These are phyloP conservation scores for Pseudovirgaria hyperparasitica DNA, from an alignment of 2,329 filamentous ascomycete species.

Conservation along the genomic window DNA sequence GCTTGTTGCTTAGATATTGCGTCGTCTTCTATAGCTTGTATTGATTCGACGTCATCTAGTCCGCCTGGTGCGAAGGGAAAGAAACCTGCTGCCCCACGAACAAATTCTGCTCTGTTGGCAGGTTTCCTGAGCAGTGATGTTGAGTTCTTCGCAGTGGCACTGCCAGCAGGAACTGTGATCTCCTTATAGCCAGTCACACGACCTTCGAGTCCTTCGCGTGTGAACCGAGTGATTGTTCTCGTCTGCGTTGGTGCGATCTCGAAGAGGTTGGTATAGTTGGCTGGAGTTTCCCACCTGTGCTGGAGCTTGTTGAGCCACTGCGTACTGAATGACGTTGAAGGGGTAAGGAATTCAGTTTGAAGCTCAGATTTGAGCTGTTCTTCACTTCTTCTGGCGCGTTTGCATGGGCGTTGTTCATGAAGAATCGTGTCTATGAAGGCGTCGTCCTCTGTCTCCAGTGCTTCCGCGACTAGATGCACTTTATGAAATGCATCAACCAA, in stretches of 20 bases:
- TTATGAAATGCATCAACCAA: slow-evolving; percentile 39
- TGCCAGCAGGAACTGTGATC: slow-evolving; percentile 80
- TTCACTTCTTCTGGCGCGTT: slow-evolving; percentile 40
- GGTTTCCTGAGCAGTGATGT: slow-evolving; percentile 81
- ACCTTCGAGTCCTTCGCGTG: slow-evolving; percentile 80
- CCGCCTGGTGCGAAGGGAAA: slow-evolving; percentile 91
- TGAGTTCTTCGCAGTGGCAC: slow-evolving; percentile 87
- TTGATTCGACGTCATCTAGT: slow-evolving; percentile 72
- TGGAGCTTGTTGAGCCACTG: slow-evolving; percentile 85
- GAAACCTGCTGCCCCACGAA: slow-evolving; percentile 82
- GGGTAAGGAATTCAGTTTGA: slow-evolving; percentile 65
- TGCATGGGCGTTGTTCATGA: slow-evolving; percentile 38
- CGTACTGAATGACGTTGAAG: slow-evolving; percentile 64
- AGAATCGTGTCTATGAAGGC: slow-evolving; percentile 47
- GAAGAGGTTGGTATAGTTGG: slow-evolving; percentile 74
- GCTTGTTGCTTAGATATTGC: slow-evolving; percentile 40
- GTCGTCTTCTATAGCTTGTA: slow-evolving; percentile 73
- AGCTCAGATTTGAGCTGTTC: slow-evolving; percentile 57
- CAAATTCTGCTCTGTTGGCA: slow-evolving; percentile 76
- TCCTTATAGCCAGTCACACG: slow-evolving; percentile 88
- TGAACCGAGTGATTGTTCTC: slow-evolving; percentile 87
- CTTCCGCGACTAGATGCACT: slow-evolving; percentile 32
- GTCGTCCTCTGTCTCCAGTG: slow-evolving; percentile 7
- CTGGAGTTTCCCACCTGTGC: slow-evolving; percentile 74
- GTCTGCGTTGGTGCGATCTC: slow-evolving; percentile 82